Conservation (phyloP, 805 yeast species). For the Ogataea paraovalis region DNA sequence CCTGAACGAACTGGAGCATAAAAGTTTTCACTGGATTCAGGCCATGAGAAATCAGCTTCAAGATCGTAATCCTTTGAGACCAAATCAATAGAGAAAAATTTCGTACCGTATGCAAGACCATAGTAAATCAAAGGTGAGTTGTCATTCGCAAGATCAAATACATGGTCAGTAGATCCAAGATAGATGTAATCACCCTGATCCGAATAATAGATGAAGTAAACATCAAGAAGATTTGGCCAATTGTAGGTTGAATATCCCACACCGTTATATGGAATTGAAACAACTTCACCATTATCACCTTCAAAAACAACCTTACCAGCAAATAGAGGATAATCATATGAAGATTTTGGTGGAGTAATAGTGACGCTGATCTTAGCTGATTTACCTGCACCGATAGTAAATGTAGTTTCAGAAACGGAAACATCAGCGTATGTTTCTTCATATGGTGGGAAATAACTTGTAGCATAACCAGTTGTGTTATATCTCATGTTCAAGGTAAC, state of each 20-base stretch:
- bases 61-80: conserved; percentile 9
- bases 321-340: conserved; percentile 6
- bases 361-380: conserved; percentile 6
- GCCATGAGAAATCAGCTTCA: conserved; percentile 11
- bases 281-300: conserved; percentile 14
- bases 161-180: background rate
- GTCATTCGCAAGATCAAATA: background rate
- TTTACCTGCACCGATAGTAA: conserved; percentile 8
- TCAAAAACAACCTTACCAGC: conserved; percentile 10
- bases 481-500: background rate
- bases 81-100: conserved; percentile 10
- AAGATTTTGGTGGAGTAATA: conserved; percentile 2
- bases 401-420: conserved; percentile 1
- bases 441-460: conserved; percentile 8
- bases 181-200: background rate
- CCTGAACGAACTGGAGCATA: conserved; percentile 1
- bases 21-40: conserved; percentile 8
- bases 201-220: background rate
- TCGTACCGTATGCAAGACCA: conserved; percentile 10
- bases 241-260: conserved; percentile 9
- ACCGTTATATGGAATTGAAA: conserved; percentile 14
- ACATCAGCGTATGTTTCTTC: conserved; percentile 9
- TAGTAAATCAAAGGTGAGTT: conserved; percentile 7
- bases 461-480: background rate
- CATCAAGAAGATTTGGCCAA: conserved; percentile 6